Evolutionary conservation across 2,329 filamentous ascomycete species (phyloP).

Genomic region (Pezicula radicicola): DNA sequence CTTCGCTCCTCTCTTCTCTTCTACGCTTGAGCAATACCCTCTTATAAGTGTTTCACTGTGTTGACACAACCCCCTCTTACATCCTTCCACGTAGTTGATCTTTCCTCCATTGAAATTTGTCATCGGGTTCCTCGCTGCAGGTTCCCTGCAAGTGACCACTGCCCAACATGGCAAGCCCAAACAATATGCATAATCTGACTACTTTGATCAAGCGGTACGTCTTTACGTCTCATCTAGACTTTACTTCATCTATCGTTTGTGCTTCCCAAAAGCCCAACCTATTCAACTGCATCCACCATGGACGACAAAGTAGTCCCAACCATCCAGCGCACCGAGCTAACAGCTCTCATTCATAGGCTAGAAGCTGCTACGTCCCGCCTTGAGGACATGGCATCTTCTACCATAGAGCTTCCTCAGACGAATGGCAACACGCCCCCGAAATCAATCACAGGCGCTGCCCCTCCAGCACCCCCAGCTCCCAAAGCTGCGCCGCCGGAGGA

Average conservation of each 20-base stretch:
- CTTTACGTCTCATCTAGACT: slow-evolving; percentile 44
- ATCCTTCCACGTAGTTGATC: slow-evolving; percentile 3
- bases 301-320: slow-evolving; percentile 20
- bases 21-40: neutral
- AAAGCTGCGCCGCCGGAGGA: slow-evolving; percentile 38
- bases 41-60: neutral
- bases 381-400: slow-evolving; percentile 89
- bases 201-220: slow-evolving; percentile 96
- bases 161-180: slow-evolving; percentile 48
- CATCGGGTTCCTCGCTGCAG: slow-evolving; percentile 16
- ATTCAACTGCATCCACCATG: slow-evolving; percentile 12
- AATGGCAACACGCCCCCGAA: slow-evolving; percentile 34
- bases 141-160: slow-evolving; percentile 10
- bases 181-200: slow-evolving; percentile 93
- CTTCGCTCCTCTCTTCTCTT: neutral
- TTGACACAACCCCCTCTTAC: neutral
- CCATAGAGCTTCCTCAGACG: slow-evolving; percentile 54
- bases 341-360: slow-evolving; percentile 59
- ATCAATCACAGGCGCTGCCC: slow-evolving; percentile 41
- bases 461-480: slow-evolving; percentile 34
- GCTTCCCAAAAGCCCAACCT: neutral
- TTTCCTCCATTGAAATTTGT: slow-evolving; percentile 16
- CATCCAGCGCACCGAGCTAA: slow-evolving; percentile 22
- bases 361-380: slow-evolving; percentile 95
- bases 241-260: slow-evolving; percentile 9